Evolutionary conservation across 257 asterid species (phyloP).

Genomic region (Gentiana straminea): DNA sequence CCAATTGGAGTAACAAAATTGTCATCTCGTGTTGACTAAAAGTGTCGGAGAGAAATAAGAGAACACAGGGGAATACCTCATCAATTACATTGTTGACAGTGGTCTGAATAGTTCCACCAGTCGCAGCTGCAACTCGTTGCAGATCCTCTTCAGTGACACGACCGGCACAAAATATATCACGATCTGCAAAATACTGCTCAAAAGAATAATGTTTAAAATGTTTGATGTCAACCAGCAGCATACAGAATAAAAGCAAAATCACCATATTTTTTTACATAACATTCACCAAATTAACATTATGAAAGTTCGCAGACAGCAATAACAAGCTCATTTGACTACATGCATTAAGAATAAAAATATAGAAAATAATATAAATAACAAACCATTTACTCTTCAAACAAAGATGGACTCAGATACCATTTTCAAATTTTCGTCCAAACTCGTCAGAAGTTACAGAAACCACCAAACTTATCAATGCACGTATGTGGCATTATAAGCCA

Average conservation of each 20-base stretch:
- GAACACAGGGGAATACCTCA: slow-evolving; percentile 39
- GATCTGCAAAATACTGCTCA: slow-evolving; percentile 84
- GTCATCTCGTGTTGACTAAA: not conserved
- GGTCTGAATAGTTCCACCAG: slow-evolving; percentile 87
- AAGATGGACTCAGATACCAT: too few relatives aligned
- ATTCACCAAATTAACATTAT: not conserved
- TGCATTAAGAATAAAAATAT: too few relatives aligned
- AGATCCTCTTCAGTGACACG: slow-evolving; percentile 90
- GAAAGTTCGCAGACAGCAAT: not conserved
- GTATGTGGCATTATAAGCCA: too few relatives aligned
- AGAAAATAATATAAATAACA: too few relatives aligned
- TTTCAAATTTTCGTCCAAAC: too few relatives aligned
- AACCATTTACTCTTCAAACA: too few relatives aligned
- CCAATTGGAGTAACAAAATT: too few relatives aligned
- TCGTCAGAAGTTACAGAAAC: too few relatives aligned
- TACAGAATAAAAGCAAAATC: not conserved
- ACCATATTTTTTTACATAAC: not conserved
- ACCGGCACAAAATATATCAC: slow-evolving; percentile 92
- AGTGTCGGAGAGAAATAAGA: not conserved
- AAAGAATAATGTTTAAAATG: not conserved
- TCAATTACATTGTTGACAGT: slow-evolving; percentile 79
- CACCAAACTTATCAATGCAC: too few relatives aligned
- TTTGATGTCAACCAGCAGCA: not conserved
- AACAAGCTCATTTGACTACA: too few relatives aligned
- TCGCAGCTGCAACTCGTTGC: slow-evolving; percentile 80